Conservation (phyloP, 2,329 filamentous ascomycete species). For the Botrytis cinerea region DNA sequence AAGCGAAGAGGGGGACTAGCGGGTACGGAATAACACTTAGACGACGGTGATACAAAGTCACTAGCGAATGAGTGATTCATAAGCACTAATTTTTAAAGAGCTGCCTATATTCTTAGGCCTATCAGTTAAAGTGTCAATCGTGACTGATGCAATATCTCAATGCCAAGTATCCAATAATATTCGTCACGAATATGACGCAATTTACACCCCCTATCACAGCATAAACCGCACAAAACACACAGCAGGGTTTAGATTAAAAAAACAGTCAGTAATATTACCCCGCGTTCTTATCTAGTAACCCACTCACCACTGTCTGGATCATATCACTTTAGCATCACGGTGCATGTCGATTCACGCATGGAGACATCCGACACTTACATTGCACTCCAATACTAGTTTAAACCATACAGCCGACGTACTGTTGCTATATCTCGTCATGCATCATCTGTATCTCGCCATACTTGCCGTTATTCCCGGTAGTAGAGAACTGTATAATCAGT, state of each 20-base stretch:
- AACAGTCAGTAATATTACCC: not conserved
- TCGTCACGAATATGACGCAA: not conserved
- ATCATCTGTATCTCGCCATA: conserved; percentile 2
- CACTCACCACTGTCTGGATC: not conserved
- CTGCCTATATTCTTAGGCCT: not conserved
- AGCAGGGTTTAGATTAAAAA: not conserved
- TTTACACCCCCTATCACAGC: not conserved
- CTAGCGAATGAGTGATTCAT: not conserved
- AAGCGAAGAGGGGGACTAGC: not conserved
- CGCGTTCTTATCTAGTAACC: conserved; percentile 6
- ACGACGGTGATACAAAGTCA: not conserved
- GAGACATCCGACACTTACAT: not conserved
- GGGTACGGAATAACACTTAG: not conserved
- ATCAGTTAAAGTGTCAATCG: not conserved
- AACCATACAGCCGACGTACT: not conserved
- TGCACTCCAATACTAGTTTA: not conserved
- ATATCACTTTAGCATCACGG: not conserved
- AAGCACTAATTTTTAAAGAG: not conserved
- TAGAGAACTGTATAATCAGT: not conserved
- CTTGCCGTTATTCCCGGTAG: not conserved
- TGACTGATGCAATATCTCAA: not conserved
- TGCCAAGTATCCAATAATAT: conserved; percentile 3
- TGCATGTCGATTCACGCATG: not conserved
- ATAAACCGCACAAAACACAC: not conserved
- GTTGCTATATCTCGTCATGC: not conserved